These are phyloP conservation scores for Zygnema circumcarinatum DNA, from an alignment of 139 green algal species.

Conservation along the genomic window DNA sequence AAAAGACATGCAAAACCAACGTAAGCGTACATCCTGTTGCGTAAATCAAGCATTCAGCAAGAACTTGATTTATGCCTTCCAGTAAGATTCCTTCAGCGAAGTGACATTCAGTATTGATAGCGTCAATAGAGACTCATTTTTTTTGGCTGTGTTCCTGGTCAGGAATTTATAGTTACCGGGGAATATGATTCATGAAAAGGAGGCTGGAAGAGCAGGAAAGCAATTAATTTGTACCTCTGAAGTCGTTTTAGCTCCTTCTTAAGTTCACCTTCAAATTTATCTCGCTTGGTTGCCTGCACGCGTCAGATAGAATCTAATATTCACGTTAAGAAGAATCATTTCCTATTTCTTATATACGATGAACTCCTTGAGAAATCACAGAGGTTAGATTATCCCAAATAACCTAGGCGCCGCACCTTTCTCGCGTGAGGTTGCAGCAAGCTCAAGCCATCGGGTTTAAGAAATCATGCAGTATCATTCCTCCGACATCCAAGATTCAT, in stretches of 20 bases:
- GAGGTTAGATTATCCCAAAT: background rate
- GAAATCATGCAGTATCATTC: constrained; percentile 1
- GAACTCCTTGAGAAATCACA: background rate
- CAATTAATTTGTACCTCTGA: constrained; percentile 84
- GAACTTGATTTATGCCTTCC: background rate
- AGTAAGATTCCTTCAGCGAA: background rate
- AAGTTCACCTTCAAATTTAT: constrained; percentile 96
- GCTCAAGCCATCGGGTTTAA: background rate
- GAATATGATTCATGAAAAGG: no score
- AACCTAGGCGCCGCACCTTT: background rate
- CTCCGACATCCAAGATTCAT: no score
- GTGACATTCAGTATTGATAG: background rate
- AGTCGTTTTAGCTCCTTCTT: constrained; percentile 99
- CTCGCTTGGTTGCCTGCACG: constrained; percentile 69
- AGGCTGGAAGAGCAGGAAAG: no score
- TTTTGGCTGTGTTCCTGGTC: constrained; percentile 7
- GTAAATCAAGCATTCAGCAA: constrained; percentile 7
- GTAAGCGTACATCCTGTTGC: background rate
- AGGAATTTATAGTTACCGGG: no score
- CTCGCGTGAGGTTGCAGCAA: background rate
- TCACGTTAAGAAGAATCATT: no score
- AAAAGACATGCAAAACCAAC: no score
- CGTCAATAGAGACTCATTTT: background rate
- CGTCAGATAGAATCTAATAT: background rate
- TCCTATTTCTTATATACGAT: no score